phyloP scores from a whole-genome alignment of 2,329 filamentous ascomycete genomes.

The Magnaporthiopsis rhizophila region DNA sequence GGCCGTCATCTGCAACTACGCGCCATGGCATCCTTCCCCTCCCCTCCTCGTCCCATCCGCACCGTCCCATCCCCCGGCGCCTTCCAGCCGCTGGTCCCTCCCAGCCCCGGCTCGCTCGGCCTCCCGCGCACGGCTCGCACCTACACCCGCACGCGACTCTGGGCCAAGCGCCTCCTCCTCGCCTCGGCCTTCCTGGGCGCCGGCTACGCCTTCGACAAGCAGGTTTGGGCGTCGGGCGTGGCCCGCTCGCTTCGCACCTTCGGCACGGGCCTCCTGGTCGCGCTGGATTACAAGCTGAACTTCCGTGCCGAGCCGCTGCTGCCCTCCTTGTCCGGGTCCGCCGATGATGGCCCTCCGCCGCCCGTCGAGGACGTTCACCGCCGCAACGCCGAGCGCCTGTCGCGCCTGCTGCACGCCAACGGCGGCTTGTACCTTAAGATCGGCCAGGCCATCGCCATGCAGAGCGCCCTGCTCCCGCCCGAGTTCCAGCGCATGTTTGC shows the following conservation, averaged over 20 bases:
- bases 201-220: slow-evolving; percentile 61
- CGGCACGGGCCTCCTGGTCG: slow-evolving; percentile 67
- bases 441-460: slow-evolving; percentile 97
- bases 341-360: slow-evolving; percentile 20
- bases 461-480: slow-evolving; percentile 84
- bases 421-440: slow-evolving; percentile 96
- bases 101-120: slow-evolving; percentile 71
- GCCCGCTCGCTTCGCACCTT: slow-evolving; percentile 78
- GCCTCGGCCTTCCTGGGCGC: slow-evolving; percentile 46
- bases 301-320: slow-evolving; percentile 70
- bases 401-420: slow-evolving; percentile 73
- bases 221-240: slow-evolving; percentile 72
- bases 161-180: slow-evolving; percentile 64
- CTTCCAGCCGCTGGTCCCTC: slow-evolving; percentile 64
- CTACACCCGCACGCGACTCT: slow-evolving; percentile 63
- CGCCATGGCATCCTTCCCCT: no score
- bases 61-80: slow-evolving; percentile 21
- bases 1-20: neutral
- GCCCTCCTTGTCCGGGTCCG: slow-evolving; percentile 14
- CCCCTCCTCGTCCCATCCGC: slow-evolving; percentile 16
- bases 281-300: slow-evolving; percentile 93
- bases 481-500: slow-evolving; percentile 96
- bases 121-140: slow-evolving; percentile 61
- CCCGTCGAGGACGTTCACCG: slow-evolving; percentile 67
- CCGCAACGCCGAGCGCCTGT: slow-evolving; percentile 76